A percentile compares a stretch with the other conserved stretches of the same genome.
Conservation (phyloP, 1,284 basidiomycete genomes). For the Ceratobasidium sp. region DNA sequence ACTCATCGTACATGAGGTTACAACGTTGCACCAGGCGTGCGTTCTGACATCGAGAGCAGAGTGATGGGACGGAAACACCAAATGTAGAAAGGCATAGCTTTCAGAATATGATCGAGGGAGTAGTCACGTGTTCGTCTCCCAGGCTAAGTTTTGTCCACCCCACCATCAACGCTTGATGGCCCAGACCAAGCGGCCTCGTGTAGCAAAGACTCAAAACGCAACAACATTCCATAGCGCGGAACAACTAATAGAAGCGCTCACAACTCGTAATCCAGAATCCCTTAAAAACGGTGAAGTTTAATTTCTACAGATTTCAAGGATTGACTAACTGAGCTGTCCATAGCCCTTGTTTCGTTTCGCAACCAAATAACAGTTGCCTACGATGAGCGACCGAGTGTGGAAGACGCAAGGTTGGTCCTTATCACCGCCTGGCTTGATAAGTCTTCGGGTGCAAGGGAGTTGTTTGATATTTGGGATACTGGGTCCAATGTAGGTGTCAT, state of each 20-base stretch:
- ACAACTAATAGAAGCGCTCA: constrained; percentile 23
- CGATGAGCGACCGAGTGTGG: constrained; percentile 22
- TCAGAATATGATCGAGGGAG: no score
- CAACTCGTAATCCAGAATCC: constrained; percentile 23
- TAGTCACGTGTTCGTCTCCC: constrained; percentile 29
- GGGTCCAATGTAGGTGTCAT: constrained; percentile 62
- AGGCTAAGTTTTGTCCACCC: constrained; percentile 38
- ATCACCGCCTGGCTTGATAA: constrained; percentile 72
- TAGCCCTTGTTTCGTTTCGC: constrained; percentile 42
- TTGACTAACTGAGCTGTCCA: constrained; percentile 4
- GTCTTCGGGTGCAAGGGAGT: constrained; percentile 68
- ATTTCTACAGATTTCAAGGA: background rate
- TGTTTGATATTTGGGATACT: constrained; percentile 75
- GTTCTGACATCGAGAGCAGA: no score
- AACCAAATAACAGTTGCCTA: constrained; percentile 39
- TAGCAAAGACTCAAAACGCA: constrained; percentile 23
- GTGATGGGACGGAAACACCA: no score
- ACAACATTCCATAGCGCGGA: constrained; percentile 30
- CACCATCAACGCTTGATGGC: constrained; percentile 22
- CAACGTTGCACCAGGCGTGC: background rate
- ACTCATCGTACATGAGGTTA: background rate
- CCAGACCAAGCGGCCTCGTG: constrained; percentile 34
- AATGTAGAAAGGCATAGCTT: no score
- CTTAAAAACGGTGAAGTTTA: constrained; percentile 20
- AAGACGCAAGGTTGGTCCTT: constrained; percentile 71